phyloP scores from a whole-genome alignment of 2,329 filamentous ascomycete genomes.

The Penicillium sp. region DNA sequence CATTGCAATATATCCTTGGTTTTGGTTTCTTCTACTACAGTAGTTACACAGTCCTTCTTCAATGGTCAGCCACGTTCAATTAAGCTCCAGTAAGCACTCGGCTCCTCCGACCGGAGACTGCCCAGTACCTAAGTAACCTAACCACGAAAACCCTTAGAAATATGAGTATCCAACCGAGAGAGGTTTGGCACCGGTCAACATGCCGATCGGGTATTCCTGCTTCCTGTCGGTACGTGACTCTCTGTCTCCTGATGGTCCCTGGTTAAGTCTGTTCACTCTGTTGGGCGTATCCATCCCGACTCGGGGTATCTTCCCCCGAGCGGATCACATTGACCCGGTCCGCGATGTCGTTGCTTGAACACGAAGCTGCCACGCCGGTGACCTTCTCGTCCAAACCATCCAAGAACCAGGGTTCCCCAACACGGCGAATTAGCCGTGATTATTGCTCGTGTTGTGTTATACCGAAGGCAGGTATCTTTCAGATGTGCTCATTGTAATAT shows the following conservation, averaged over 20 bases:
- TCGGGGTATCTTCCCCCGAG: not conserved
- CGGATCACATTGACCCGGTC: not conserved
- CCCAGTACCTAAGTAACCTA: too few relatives aligned
- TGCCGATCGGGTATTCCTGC: not conserved
- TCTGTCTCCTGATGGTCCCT: not conserved
- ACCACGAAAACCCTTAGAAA: too few relatives aligned
- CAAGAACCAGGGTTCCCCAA: not conserved
- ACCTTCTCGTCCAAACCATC: not conserved
- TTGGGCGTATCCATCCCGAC: not conserved
- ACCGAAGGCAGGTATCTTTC: not conserved
- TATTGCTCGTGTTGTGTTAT: not conserved
- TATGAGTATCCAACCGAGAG: not conserved
- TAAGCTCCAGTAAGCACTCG: not conserved
- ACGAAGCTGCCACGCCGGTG: not conserved
- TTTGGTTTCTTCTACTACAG: not conserved
- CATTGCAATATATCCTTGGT: not conserved
- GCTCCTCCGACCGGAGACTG: not conserved
- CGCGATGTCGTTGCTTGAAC: not conserved
- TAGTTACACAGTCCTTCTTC: too few relatives aligned
- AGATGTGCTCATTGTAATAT: not conserved
- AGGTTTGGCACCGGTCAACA: too few relatives aligned
- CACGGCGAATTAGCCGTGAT: not conserved
- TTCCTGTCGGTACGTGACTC: not conserved
- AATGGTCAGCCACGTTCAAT: not conserved
- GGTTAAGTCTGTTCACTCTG: not conserved